phyloP scores from a whole-genome alignment of 2,329 filamentous ascomycete genomes.

The Biscogniauxia marginata region DNA sequence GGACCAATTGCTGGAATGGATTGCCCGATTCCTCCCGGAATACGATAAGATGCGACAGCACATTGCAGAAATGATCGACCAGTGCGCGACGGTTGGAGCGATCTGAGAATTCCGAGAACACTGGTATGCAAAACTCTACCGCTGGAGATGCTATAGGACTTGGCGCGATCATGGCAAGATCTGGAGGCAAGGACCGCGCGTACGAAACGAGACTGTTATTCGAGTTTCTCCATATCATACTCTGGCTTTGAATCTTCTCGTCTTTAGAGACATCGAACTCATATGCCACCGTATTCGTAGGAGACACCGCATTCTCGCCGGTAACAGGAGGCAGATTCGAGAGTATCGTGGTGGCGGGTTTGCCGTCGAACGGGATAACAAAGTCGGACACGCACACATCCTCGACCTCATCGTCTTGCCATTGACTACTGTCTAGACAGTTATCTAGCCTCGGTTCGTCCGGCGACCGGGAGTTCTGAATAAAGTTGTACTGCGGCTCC shows the following conservation, averaged over 20 bases:
- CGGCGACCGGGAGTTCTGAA: conserved; percentile 7
- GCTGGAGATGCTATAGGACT: conserved; percentile 40
- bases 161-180: conserved; percentile 42
- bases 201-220: conserved; percentile 16
- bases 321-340: conserved; percentile 13
- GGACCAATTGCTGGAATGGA: conserved; percentile 60
- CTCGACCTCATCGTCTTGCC: conserved; percentile 18
- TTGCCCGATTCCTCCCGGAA: conserved; percentile 63
- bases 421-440: conserved; percentile 19
- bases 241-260: conserved; percentile 10
- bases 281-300: conserved; percentile 28
- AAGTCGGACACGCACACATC: conserved; percentile 21
- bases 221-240: conserved; percentile 23
- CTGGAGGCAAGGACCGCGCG: conserved; percentile 32
- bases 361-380: conserved; percentile 21
- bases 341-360: conserved; percentile 13
- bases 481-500: conserved; percentile 29
- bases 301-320: conserved; percentile 22
- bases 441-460: conserved; percentile 14
- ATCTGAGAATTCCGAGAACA: conserved; percentile 57
- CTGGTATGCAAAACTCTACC: conserved; percentile 51
- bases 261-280: conserved; percentile 2
- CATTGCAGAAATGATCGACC: conserved; percentile 63
- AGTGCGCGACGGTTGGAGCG: conserved; percentile 53
- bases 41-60: conserved; percentile 63